phyloP scores from a whole-genome alignment of 768 basidiomycete genomes.

The Russula virescens region DNA sequence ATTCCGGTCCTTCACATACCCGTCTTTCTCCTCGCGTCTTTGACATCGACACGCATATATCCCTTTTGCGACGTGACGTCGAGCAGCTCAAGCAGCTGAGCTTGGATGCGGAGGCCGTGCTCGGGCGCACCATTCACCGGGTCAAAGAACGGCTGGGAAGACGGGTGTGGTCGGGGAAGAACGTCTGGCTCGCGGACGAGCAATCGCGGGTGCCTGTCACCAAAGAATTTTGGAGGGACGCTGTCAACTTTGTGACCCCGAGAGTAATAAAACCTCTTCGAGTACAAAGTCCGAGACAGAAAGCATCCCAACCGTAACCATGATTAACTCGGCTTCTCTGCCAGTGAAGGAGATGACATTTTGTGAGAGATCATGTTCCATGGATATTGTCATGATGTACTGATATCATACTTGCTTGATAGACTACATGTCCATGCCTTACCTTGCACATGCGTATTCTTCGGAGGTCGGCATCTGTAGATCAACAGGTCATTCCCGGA shows the following conservation, averaged over 20 bases:
- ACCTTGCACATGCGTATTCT: too few relatives aligned
- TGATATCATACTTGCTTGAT: neutral
- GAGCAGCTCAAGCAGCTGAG: constrained; percentile 44
- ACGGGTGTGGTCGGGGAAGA: constrained; percentile 59
- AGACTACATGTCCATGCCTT: constrained; percentile 1
- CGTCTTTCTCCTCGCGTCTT: constrained; percentile 37
- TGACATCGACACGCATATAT: constrained; percentile 50
- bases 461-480: neutral
- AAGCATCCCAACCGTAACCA: neutral
- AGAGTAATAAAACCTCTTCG: neutral
- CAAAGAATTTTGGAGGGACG: constrained; percentile 43
- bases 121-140: constrained; percentile 51
- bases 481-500: neutral
- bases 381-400: neutral
- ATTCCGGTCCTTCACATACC: constrained; percentile 27
- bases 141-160: constrained; percentile 74
- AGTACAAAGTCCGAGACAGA: neutral
- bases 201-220: constrained; percentile 34
- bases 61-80: constrained; percentile 50
- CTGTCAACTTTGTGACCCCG: constrained; percentile 40
- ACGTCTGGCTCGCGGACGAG: constrained; percentile 45
- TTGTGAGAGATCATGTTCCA: constrained; percentile 2
- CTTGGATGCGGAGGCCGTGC: constrained; percentile 36
- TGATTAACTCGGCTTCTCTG: neutral
- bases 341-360: neutral